phyloP scores from a whole-genome alignment of 179 eudicot genomes.

The Gypsophila paniculata region DNA sequence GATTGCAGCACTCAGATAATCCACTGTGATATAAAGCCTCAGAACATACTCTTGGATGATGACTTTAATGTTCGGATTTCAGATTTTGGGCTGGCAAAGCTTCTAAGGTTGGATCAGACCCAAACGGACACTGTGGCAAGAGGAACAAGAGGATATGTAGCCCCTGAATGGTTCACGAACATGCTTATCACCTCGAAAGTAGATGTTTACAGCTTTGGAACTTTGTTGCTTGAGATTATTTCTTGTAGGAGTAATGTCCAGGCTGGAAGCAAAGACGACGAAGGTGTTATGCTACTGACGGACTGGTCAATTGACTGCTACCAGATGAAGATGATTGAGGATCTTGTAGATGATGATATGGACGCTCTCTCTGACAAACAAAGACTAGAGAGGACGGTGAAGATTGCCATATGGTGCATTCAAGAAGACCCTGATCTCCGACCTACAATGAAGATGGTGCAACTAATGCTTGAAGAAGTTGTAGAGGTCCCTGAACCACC shows the following conservation, averaged over 20 bases:
- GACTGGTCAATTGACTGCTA: slow-evolving; percentile 25
- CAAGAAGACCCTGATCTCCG: slow-evolving; percentile 25
- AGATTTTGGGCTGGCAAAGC: slow-evolving; percentile 31
- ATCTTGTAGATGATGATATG: slow-evolving; percentile 18
- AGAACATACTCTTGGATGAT: slow-evolving; percentile 27
- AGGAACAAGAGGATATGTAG: slow-evolving; percentile 35
- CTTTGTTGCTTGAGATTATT: slow-evolving; percentile 29
- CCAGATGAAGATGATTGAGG: slow-evolving; percentile 7
- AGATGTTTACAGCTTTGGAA: slow-evolving; percentile 33
- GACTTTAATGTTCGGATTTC: slow-evolving; percentile 26
- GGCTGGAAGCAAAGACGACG: slow-evolving; percentile 14
- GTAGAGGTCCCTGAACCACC: slow-evolving; percentile 28
- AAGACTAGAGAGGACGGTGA: slow-evolving; percentile 19
- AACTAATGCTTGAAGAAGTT: slow-evolving; percentile 27
- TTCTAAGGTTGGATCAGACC: slow-evolving; percentile 23
- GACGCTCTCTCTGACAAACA: slow-evolving; percentile 19
- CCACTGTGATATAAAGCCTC: slow-evolving; percentile 32
- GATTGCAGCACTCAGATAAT: slow-evolving; percentile 24
- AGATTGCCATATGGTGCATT: slow-evolving; percentile 28
- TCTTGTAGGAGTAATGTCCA: slow-evolving; percentile 28
- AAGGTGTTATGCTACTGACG: slow-evolving; percentile 15
- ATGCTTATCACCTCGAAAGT: slow-evolving; percentile 28
- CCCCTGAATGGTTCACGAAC: slow-evolving; percentile 32
- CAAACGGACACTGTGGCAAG: slow-evolving; percentile 22
- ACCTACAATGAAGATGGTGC: slow-evolving; percentile 20